phyloP scores from a whole-genome alignment of 1,284 basidiomycete genomes.

The Tylopilus sp. region DNA sequence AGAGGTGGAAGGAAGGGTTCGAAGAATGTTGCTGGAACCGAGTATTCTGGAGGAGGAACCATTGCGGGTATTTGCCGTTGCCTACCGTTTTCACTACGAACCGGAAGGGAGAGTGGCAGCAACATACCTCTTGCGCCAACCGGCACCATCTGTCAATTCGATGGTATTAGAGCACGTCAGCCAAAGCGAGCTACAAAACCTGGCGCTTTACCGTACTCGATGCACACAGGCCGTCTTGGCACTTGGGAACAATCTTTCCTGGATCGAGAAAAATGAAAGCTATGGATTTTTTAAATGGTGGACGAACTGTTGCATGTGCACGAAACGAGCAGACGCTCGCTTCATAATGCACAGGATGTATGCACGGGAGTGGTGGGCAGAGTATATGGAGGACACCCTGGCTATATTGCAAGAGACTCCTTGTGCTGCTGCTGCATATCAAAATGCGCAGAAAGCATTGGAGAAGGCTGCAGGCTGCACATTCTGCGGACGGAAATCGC shows the following conservation, averaged over 20 bases:
- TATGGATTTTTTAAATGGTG: constrained; percentile 31
- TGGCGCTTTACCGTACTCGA: constrained; percentile 23
- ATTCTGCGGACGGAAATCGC: constrained; percentile 22
- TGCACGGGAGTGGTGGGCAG: constrained; percentile 33
- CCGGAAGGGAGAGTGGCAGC: constrained; percentile 27
- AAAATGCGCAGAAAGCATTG: constrained; percentile 22
- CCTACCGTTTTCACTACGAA: constrained; percentile 30
- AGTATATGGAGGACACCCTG: constrained; percentile 32
- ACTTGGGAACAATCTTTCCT: constrained; percentile 28
- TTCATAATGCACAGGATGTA: constrained; percentile 30
- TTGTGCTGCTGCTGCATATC: constrained; percentile 23
- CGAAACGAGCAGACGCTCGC: constrained; percentile 21
- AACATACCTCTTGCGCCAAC: constrained; percentile 17
- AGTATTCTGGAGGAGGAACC: constrained; percentile 32
- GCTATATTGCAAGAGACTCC: constrained; percentile 22
- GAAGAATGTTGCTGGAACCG: constrained; percentile 21
- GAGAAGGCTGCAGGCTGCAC: constrained; percentile 21
- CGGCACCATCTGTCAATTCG: constrained; percentile 3
- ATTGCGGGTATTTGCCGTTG: constrained; percentile 38
- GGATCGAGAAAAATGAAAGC: constrained; percentile 26
- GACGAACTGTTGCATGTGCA: constrained; percentile 27
- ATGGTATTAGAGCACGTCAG: constrained; percentile 7
- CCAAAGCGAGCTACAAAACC: constrained; percentile 13
- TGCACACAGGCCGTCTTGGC: constrained; percentile 20
- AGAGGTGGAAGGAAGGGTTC: constrained; percentile 25